Conservation (phyloP, 202 grass and related monocot species). For the Setaria viridis region DNA sequence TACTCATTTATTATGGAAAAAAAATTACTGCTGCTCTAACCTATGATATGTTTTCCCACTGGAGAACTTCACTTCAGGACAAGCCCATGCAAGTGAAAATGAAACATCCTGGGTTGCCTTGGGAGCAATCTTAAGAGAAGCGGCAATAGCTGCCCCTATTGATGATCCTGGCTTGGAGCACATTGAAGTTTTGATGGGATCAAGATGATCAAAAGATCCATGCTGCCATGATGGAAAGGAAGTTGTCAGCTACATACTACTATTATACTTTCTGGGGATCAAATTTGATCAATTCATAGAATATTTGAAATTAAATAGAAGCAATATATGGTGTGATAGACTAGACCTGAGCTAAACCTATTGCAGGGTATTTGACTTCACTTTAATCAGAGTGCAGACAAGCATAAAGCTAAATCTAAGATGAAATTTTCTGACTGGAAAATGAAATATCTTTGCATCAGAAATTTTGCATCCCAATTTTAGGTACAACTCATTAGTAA, state of each 20-base stretch:
- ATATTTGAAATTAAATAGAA: slow-evolving; percentile 35
- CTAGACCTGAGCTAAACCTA: background rate
- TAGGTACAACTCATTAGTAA: slow-evolving; percentile 21
- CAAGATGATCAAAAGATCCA: slow-evolving; percentile 88
- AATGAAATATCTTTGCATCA: slow-evolving; percentile 3
- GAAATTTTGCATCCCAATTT: background rate
- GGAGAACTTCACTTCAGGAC: slow-evolving; percentile 93
- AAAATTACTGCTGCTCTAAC: slow-evolving; percentile 41
- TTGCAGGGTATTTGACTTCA: background rate
- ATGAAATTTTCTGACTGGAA: background rate
- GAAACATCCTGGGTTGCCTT: slow-evolving; percentile 69
- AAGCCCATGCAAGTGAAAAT: slow-evolving; percentile 98
- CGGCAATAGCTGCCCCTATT: slow-evolving; percentile 90
- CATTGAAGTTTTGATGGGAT: slow-evolving; percentile 57
- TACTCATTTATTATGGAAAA: background rate
- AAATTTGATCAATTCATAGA: background rate
- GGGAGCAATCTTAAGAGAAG: slow-evolving; percentile 69
- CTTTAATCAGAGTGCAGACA: slow-evolving; percentile 10
- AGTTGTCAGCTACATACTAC: slow-evolving; percentile 22
- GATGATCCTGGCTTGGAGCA: slow-evolving; percentile 74
- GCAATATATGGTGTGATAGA: background rate
- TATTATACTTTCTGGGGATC: background rate
- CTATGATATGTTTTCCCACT: slow-evolving; percentile 96
- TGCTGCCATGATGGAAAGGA: slow-evolving; percentile 61
- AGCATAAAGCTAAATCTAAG: slow-evolving; percentile 1